These are phyloP conservation scores for Rhizopogon sp. DNA, from an alignment of 768 basidiomycete species.

Conservation along the genomic window DNA sequence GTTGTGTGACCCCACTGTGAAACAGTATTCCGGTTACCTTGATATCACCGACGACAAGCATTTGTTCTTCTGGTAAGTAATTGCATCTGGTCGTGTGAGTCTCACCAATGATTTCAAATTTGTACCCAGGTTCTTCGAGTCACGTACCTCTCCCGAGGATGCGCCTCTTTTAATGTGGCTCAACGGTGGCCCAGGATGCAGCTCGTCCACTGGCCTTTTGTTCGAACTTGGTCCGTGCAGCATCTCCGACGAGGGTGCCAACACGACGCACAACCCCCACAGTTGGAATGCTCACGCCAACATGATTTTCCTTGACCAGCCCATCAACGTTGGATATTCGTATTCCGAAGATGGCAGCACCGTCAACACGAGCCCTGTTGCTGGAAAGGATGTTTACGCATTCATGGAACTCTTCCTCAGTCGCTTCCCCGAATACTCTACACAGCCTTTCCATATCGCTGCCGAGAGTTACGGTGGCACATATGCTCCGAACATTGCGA, in stretches of 20 bases:
- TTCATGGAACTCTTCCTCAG: conserved; percentile 78
- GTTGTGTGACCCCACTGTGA: conserved; percentile 73
- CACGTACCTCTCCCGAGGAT: conserved; percentile 61
- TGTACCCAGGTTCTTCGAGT: conserved; percentile 78
- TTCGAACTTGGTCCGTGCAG: conserved; percentile 92
- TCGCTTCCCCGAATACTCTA: conserved; percentile 71
- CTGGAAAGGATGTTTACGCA: conserved; percentile 86
- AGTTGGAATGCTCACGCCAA: conserved; percentile 81
- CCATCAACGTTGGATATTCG: conserved; percentile 87
- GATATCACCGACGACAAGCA: conserved; percentile 78
- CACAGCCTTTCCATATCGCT: conserved; percentile 69
- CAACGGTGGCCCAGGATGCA: conserved; percentile 76
- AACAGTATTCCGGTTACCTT: conserved; percentile 77
- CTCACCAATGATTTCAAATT: too few relatives aligned
- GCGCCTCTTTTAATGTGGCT: conserved; percentile 90
- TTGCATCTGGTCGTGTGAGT: not conserved
- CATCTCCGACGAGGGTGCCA: conserved; percentile 62
- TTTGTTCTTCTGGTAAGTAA: conserved; percentile 77
- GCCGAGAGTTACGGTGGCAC: conserved; percentile 79
- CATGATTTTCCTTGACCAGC: conserved; percentile 62
- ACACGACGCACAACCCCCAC: conserved; percentile 68
- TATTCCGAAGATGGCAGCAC: conserved; percentile 72
- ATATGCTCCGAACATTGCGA: conserved; percentile 84
- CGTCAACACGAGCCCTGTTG: conserved; percentile 77
- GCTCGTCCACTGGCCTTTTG: conserved; percentile 77